Conservation (phyloP, 108 stramenopile species). For the Aurantiochytrium sp. region DNA sequence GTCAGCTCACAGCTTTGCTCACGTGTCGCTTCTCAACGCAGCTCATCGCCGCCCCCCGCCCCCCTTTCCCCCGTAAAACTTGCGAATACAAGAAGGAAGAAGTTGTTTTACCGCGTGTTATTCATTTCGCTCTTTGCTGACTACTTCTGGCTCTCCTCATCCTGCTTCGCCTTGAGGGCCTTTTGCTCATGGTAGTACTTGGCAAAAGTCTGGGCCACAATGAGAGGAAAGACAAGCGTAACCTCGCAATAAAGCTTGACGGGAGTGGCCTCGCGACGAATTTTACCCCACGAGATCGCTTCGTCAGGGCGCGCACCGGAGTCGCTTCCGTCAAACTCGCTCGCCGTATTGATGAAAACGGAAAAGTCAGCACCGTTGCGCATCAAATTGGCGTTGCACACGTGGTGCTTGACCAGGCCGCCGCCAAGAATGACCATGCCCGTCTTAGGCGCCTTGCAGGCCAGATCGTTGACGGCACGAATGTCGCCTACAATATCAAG, state of each 20-base stretch:
- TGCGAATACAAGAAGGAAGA: no score
- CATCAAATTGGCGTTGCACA: slow-evolving; percentile 99
- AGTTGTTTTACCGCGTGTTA: no score
- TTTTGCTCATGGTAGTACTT: slow-evolving; percentile 49
- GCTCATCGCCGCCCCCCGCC: no score
- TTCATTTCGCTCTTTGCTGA: no score
- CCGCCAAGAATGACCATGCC: slow-evolving; percentile 97
- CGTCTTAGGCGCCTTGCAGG: slow-evolving; percentile 76
- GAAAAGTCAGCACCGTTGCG: slow-evolving; percentile 97
- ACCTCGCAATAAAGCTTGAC: slow-evolving; percentile 94
- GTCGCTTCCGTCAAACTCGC: slow-evolving; percentile 96
- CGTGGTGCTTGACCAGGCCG: slow-evolving; percentile 96
- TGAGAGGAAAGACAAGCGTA: slow-evolving; percentile 85
- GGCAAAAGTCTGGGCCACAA: slow-evolving; percentile 94
- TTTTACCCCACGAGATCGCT: slow-evolving; percentile 97
- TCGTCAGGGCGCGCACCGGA: slow-evolving; percentile 93
- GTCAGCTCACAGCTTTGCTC: no score
- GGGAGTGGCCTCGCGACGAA: slow-evolving; percentile 77
- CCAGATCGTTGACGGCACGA: slow-evolving; percentile 84
- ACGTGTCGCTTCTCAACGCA: no score
- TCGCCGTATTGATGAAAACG: slow-evolving; percentile 93
- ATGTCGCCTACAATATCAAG: slow-evolving; percentile 91
- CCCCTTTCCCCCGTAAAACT: no score
- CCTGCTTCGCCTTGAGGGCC: neutral
- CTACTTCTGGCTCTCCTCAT: neutral